Percentiles rank a stretch among this genome's conserved stretches.
These are phyloP conservation scores for Cetradonia linearis DNA, from an alignment of 495 filamentous ascomycete genomes.

Conservation along the genomic window DNA sequence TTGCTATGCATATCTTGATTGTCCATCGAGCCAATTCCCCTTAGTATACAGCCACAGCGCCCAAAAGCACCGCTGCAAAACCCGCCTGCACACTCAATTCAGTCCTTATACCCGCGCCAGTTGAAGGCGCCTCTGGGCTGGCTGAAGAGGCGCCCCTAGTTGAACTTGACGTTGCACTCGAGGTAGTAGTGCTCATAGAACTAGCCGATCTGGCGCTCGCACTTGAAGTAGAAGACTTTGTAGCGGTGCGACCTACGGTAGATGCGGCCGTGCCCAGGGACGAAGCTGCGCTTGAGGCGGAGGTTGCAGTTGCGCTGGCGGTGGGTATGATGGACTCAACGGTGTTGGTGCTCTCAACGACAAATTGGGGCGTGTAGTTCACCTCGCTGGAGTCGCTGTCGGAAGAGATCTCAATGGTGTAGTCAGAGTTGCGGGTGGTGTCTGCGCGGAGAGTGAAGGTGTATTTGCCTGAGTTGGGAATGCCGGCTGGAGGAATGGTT, in stretches of 20 bases:
- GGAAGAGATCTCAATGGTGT: constrained; percentile 49
- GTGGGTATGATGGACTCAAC: constrained; percentile 28
- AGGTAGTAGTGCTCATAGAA: constrained; percentile 1
- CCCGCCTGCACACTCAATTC: constrained; percentile 13
- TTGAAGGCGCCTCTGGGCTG: constrained; percentile 3
- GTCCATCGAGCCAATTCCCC: background rate
- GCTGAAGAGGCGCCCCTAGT: constrained; percentile 8
- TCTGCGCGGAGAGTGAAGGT: constrained; percentile 42
- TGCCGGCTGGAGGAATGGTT: constrained; percentile 35
- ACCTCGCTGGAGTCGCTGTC: constrained; percentile 32
- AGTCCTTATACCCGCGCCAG: constrained; percentile 11
- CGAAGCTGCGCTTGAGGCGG: constrained; percentile 2
- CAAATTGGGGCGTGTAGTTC: constrained; percentile 54
- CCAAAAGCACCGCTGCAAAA: constrained; percentile 13
- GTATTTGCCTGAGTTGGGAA: constrained; percentile 48
- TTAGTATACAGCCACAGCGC: constrained; percentile 9
- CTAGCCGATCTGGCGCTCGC: constrained; percentile 14
- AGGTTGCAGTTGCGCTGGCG: constrained; percentile 30
- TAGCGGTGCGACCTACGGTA: constrained; percentile 2
- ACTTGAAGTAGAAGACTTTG: constrained; percentile 7
- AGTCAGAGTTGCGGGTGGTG: constrained; percentile 39
- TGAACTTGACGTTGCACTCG: constrained; percentile 11
- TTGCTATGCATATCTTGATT: constrained; percentile 2
- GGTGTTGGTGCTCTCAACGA: constrained; percentile 41
- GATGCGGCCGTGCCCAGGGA: constrained; percentile 6